Conservation (phyloP, 1,139 yeast genomes). For the Yamadazyma buinensis region DNA sequence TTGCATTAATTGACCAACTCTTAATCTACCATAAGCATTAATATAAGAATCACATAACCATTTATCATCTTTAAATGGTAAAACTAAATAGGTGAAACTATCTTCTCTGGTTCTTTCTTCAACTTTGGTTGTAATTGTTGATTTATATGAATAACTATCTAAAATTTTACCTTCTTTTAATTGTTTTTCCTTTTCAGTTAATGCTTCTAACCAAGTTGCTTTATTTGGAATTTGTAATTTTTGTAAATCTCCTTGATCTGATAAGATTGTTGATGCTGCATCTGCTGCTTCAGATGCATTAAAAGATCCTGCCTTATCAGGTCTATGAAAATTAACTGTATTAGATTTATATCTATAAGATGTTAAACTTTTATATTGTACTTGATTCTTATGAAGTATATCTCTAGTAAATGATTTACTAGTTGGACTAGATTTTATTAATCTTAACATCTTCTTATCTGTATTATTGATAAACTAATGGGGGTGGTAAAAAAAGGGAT, state of each 20-base stretch:
- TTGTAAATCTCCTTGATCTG: constrained; percentile 43
- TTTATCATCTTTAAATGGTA: constrained; percentile 82
- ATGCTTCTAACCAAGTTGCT: constrained; percentile 83
- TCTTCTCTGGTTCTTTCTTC: constrained; percentile 72
- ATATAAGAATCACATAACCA: constrained; percentile 85
- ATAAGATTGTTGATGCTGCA: constrained; percentile 60
- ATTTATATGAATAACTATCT: constrained; percentile 67
- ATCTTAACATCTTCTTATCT: no score
- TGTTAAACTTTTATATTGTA: no score
- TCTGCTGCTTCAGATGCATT: constrained; percentile 61
- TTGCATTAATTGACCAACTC: constrained; percentile 90
- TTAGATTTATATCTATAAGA: background rate
- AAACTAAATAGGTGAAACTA: constrained; percentile 66
- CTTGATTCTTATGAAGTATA: no score
- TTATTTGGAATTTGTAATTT: constrained; percentile 36
- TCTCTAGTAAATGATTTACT: no score
- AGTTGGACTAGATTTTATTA: no score
- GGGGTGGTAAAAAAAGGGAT: no score
- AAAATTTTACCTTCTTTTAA: constrained; percentile 64
- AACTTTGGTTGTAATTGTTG: constrained; percentile 69
- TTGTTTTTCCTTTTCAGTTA: constrained; percentile 70
- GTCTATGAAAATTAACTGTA: constrained; percentile 28
- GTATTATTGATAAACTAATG: no score
- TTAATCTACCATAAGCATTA: constrained; percentile 80
- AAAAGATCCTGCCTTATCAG: constrained; percentile 36